Evolutionary conservation across 2,329 filamentous ascomycete genomes (phyloP).

Genomic region (Phialophora chinensis): DNA sequence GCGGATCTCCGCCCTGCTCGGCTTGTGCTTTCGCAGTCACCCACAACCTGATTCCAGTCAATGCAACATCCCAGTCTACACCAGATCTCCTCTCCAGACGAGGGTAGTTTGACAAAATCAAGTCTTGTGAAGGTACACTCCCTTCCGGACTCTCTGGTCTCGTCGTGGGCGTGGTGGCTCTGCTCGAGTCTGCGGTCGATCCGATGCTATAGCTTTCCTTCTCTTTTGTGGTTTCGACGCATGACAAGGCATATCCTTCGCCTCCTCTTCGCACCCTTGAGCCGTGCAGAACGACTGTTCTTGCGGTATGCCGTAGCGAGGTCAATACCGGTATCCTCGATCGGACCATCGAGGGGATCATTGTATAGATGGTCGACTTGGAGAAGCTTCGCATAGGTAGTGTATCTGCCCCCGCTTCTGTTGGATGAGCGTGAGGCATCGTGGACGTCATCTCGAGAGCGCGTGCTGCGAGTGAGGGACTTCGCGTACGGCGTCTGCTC

Average conservation of each 20-base stretch:
- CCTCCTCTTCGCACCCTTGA: constrained; percentile 17
- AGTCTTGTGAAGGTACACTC: constrained; percentile 16
- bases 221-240: constrained; percentile 25
- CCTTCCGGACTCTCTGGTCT: constrained; percentile 32
- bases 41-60: constrained; percentile 33
- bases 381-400: constrained; percentile 16
- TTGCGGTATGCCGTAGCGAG: constrained; percentile 31
- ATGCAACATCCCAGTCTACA: constrained; percentile 35
- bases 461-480: neutral
- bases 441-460: neutral
- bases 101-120: constrained; percentile 33
- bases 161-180: constrained; percentile 28
- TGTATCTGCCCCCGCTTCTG: neutral
- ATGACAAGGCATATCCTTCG: constrained; percentile 24
- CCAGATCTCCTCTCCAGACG: constrained; percentile 25
- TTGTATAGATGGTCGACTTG: constrained; percentile 30
- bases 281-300: constrained; percentile 20
- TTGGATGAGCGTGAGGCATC: neutral
- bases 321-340: constrained; percentile 33
- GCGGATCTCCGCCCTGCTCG: constrained; percentile 28
- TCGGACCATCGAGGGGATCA: constrained; percentile 34
- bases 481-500: neutral
- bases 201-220: constrained; percentile 26
- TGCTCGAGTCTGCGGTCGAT: constrained; percentile 24
- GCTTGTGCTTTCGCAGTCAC: constrained; percentile 33